A percentile compares a stretch with the other conserved stretches of the same genome.
These are phyloP conservation scores for Mycotypha africana DNA, from an alignment of 371 early-diverging fungal species.

Conservation along the genomic window DNA sequence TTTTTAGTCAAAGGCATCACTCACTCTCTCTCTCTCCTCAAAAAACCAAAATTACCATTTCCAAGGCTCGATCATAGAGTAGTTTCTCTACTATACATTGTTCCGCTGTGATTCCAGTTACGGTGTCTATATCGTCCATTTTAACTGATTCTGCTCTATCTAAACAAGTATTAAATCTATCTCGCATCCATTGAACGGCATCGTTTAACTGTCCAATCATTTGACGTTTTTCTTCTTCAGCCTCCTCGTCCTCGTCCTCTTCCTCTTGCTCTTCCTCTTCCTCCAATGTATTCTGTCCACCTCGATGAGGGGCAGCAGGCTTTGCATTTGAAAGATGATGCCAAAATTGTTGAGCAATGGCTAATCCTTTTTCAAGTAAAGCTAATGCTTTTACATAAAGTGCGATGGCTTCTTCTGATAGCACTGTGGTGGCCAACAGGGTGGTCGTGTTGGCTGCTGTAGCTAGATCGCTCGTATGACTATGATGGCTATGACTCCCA, in stretches of 20 bases:
- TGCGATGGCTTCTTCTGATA: slow-evolving; percentile 63
- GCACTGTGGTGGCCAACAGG: slow-evolving; percentile 15
- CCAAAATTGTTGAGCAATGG: slow-evolving; percentile 73
- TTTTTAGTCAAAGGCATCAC: slow-evolving; percentile 17
- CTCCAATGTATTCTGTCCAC: no score
- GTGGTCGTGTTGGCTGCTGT: slow-evolving; percentile 6
- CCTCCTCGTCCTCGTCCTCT: slow-evolving; percentile 22
- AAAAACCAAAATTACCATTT: slow-evolving; percentile 12
- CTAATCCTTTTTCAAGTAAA: slow-evolving; percentile 68
- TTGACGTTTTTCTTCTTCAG: slow-evolving; percentile 24
- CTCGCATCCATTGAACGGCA: slow-evolving; percentile 85
- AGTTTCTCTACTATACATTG: slow-evolving; percentile 54
- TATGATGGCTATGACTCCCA: no score
- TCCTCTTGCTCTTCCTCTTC: no score
- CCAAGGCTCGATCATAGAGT: slow-evolving; percentile 56
- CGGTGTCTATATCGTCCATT: slow-evolving; percentile 20
- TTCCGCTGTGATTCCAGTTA: background rate
- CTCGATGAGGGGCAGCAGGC: no score
- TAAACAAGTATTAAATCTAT: slow-evolving; percentile 80
- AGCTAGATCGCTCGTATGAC: no score
- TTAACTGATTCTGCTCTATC: slow-evolving; percentile 59
- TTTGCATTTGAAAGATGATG: no score
- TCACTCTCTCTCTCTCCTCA: no score
- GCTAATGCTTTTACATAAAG: slow-evolving; percentile 75
- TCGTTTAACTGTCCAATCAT: slow-evolving; percentile 40